Evolutionary conservation across 2,329 filamentous ascomycete species (phyloP), one percentile per base, ranked within the genome.

Genomic region (Curvularia sp.): DNA sequence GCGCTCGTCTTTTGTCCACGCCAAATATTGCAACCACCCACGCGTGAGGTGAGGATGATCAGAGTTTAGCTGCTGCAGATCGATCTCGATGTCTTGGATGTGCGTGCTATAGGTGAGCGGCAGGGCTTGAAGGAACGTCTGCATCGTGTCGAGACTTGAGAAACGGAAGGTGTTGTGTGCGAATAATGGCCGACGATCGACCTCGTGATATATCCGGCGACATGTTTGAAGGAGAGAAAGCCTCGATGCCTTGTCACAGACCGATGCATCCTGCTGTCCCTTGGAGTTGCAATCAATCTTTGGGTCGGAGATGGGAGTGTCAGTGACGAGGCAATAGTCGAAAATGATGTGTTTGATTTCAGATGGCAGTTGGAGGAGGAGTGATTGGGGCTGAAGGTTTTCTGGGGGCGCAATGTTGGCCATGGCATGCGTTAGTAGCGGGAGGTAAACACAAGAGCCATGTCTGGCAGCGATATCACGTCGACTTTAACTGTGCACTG

Each of bases 1-100:
- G 1, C 60, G 53, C 19, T 51, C 41, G 6, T 65, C 60, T 13
- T 61, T 60, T 8, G 59, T 64, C 65, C 65, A 71, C 1, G 70
- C 60, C 18, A 76, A 67, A 59, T 79, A 77, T 12, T 74, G 71
- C 8, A 75, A 49, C 76, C 77, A 79, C 50, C 76, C 77, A 30
- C 66, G 65, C 23, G 65, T 68, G 15, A 71, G 51, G 1, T 59
- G 57, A 2, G 67, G 66, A 15, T 68, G 67, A 45, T 66, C 63
- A 15, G 63, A 65, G 49, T 70, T 55, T 5, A 78, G 63, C 27
- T 66, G 65, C 10, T 71, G 68, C 10, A 76, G 64, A 54, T 79
- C 75, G 43, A 80, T 67, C 38, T 78, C 75, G n/a, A 79, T 53
- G 49, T 76, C 69, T 2, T 64, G 62, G 4, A 80, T 62, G 19